These are phyloP conservation scores for Cercophora samala DNA, from an alignment of 495 filamentous ascomycete species.

Conservation along the genomic window DNA sequence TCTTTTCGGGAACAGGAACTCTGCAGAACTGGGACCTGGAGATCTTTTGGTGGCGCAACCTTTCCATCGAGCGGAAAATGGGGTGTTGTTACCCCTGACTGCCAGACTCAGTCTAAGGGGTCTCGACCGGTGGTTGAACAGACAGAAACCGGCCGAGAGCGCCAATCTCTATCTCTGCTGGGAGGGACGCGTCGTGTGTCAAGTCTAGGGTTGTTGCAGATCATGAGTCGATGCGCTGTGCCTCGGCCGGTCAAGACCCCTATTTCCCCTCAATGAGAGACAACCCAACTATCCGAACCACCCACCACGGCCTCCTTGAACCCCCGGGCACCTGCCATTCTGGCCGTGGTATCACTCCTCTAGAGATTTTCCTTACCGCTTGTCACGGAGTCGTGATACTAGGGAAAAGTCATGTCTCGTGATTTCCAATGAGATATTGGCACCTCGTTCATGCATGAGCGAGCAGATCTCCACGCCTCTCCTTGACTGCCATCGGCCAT, in stretches of 20 bases:
- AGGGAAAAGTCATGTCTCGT: background rate
- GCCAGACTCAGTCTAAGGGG: background rate
- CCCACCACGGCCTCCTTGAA: background rate
- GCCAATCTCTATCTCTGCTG: background rate
- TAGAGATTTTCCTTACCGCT: background rate
- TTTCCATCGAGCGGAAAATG: background rate
- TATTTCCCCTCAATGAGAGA: background rate
- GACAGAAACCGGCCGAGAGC: background rate
- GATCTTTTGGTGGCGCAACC: conserved; percentile 5
- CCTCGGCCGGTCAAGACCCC: conserved; percentile 1
- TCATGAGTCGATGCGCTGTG: background rate
- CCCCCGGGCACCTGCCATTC: background rate
- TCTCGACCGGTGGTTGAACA: background rate
- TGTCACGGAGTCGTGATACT: background rate
- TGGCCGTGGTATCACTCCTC: background rate
- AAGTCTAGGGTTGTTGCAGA: background rate
- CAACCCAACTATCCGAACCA: background rate
- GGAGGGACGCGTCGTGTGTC: background rate
- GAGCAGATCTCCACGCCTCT: background rate
- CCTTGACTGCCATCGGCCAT: background rate
- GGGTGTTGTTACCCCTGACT: background rate
- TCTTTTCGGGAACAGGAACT: conserved; percentile 1
- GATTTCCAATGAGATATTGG: background rate
- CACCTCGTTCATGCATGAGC: background rate
- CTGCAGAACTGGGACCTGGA: background rate